Evolutionary conservation across 352 stramenopile species (phyloP), one percentile per base, ranked within the genome.

Genomic region (Lagenidium sp.): DNA sequence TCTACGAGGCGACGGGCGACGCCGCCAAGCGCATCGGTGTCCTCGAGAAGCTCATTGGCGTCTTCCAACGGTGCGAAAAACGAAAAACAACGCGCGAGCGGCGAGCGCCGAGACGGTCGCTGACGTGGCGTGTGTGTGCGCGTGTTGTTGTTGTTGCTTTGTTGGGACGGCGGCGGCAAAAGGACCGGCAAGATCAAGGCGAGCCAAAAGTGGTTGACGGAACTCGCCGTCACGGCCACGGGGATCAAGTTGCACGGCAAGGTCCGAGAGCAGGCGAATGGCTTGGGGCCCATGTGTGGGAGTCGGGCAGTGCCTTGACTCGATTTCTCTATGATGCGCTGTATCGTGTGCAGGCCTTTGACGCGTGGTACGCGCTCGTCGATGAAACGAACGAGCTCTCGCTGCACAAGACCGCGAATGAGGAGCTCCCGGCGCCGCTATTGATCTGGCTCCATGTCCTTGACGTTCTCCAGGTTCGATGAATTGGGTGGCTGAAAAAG

Each of bases 311-410:
- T n/a, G n/a, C n/a, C n/a, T n/a, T n/a, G n/a, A n/a, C n/a, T 39
- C 6, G 7, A 16, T 37, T 5, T 51, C 10, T 16, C 12, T 34
- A 12, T 15, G 16, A 24, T 11, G 4, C 16, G 5, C 53, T 10
- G 13, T 39, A 21, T 53, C 11, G 10, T 29, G 1, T 39, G 16
- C 23, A 91, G 78, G 75, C 77, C 1, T 86, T 93, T 42, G 63
- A 85, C 23, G 67, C 77, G 20, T 93, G 69, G 70, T 84, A 86
- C 48, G 57, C 65, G 31, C 65, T 93, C n/a, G 65, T 90, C 42
- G 38, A 61, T 44, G 36, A 50, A 41, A 34, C 51, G 20, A 61
- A 84, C 21, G 50, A 47, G 8, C 38, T 60, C 0, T 53, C 77
- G 7, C 44, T 89, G 3, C 50, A 68, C 2, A 46, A 56, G 12